Percentiles rank a stretch among this genome's conserved stretches.
phyloP scores from a whole-genome alignment of 2,329 filamentous ascomycete species.

The Calonectria ilicicola region DNA sequence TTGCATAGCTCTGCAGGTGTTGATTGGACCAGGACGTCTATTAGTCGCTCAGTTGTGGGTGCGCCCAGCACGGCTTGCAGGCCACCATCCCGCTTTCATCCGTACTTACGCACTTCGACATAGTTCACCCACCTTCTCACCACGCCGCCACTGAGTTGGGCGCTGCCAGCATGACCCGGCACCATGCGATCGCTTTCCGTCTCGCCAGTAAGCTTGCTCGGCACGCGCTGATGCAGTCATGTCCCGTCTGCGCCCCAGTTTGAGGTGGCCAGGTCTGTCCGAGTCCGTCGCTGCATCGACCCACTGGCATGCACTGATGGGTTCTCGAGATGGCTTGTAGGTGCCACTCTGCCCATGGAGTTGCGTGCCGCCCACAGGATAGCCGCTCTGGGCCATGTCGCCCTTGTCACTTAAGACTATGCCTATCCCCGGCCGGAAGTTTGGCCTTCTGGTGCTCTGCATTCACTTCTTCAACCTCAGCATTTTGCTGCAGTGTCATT shows the following conservation, averaged over 20 bases:
- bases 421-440: slow-evolving; percentile 42
- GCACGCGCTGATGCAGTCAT: slow-evolving; percentile 33
- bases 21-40: slow-evolving; percentile 48
- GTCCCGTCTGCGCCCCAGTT: slow-evolving; percentile 28
- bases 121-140: slow-evolving; percentile 28
- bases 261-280: slow-evolving; percentile 30
- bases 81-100: slow-evolving; percentile 34
- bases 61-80: slow-evolving; percentile 34
- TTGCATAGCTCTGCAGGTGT: slow-evolving; percentile 11
- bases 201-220: slow-evolving; percentile 39
- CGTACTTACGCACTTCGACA: slow-evolving; percentile 13
- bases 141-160: slow-evolving; percentile 33
- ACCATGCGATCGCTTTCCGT: slow-evolving; percentile 32
- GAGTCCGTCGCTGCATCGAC: slow-evolving; percentile 37
- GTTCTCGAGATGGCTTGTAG: slow-evolving; percentile 29
- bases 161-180: slow-evolving; percentile 34
- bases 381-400: slow-evolving; percentile 40
- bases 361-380: slow-evolving; percentile 41
- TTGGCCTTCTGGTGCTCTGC: slow-evolving; percentile 45
- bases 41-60: slow-evolving; percentile 39
- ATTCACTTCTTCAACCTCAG: slow-evolving; percentile 51
- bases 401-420: slow-evolving; percentile 43
- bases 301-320: slow-evolving; percentile 29
- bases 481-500: slow-evolving; percentile 42
- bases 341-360: slow-evolving; percentile 35